A percentile compares a stretch with the other conserved stretches of the same genome.
phyloP scores from a whole-genome alignment of 2,329 filamentous ascomycete genomes.

The Colletotrichum tropicicola region DNA sequence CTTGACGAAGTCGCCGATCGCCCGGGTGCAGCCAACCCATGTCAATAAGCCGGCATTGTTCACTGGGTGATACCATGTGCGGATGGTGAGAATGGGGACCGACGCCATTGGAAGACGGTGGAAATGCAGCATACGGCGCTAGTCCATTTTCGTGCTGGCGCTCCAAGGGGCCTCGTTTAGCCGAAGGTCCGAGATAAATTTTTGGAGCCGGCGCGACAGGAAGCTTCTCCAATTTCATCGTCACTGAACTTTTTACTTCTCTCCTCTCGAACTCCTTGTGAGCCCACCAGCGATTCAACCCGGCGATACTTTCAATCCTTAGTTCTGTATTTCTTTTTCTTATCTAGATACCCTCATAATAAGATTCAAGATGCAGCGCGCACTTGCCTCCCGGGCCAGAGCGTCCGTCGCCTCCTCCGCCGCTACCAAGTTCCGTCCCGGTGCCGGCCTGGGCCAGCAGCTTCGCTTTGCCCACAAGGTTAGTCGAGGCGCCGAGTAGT shows the following conservation, averaged over 20 bases:
- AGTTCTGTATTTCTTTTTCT: constrained; percentile 39
- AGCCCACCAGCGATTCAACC: constrained; percentile 39
- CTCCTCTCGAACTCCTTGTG: too few relatives aligned
- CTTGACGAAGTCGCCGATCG: not conserved
- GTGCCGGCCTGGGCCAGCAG: constrained; percentile 80
- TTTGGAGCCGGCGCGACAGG: constrained; percentile 40
- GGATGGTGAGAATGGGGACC: constrained; percentile 29
- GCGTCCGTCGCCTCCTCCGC: constrained; percentile 81
- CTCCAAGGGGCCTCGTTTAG: constrained; percentile 46
- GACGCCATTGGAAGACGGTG: constrained; percentile 48
- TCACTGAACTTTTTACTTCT: constrained; percentile 36
- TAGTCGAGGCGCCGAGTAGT: constrained; percentile 36
- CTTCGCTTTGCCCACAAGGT: constrained; percentile 98
- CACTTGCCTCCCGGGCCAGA: constrained; percentile 82
- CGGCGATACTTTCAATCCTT: constrained; percentile 39
- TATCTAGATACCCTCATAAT: constrained; percentile 40
- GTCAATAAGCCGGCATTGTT: constrained; percentile 1
- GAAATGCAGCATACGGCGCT: constrained; percentile 41
- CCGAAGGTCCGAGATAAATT: constrained; percentile 52
- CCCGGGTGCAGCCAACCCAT: not conserved
- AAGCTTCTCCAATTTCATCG: constrained; percentile 28
- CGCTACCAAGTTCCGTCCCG: constrained; percentile 70
- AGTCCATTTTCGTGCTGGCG: constrained; percentile 41
- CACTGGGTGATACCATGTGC: constrained; percentile 22
- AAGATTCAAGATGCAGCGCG: constrained; percentile 84